Base-by-base conservation (phyloP, 371 early-diverging fungal genomes). In the Nematocida minor region DNA sequence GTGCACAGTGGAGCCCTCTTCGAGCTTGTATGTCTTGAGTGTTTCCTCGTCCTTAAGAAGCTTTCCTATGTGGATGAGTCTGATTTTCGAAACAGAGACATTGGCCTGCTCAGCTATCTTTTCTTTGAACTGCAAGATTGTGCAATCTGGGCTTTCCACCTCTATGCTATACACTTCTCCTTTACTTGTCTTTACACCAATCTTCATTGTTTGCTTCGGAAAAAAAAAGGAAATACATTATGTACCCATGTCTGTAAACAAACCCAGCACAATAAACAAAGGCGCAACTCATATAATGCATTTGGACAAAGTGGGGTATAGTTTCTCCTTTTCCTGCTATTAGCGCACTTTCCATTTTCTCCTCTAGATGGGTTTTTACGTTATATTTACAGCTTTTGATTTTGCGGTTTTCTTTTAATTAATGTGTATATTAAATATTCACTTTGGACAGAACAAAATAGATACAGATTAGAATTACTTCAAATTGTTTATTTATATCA, bases 101-200 rank as follows among this genome's bases (percentile, higher is more conserved):
- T 44, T 6, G 7, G 40, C 14, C 34, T 74, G 34, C 48, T 64
- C 64, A 7, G 36, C 6, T 31, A 74, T 29, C 31, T 62, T 25
- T 16, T 62, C 38, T 41, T 74, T 74, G n/a, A 74, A 34, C 20
- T 14, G 18, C 14, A 34, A 18, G 16, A 74, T 32, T 32, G 63
- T 74, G 32, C 29, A 27, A 29, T 74, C 77, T 36, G 42, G 27
- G n/a, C 38, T 34, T 27, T 60, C 64, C 31, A 64, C 44, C 31
- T 63, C 77, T 18, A 74, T 36, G 6, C n/a, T 62, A 48, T 74
- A 62, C n/a, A 29, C 42, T 20, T 74, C 53, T 36, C 77, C 63
- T 53, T 74, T 74, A 31, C 77, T 74, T 74, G 77, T 74, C 66
- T 64, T 74, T 31, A 74, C 36, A 51, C 16, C 40, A 42, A 74